Evolutionary conservation across 2,329 filamentous ascomycete genomes (phyloP).

Genomic region (Cadophora sp.): DNA sequence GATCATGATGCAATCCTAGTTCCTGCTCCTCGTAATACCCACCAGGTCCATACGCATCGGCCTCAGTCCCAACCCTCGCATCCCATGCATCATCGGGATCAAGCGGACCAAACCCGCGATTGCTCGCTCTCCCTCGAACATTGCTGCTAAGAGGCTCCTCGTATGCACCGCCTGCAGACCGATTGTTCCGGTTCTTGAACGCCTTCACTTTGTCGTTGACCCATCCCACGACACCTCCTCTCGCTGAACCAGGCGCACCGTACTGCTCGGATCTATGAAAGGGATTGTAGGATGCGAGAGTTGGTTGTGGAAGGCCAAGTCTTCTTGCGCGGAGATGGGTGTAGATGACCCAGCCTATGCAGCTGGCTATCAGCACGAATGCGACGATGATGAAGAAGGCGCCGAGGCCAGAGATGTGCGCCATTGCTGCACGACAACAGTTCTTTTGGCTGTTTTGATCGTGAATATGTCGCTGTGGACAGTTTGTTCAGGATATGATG

Average conservation of each 20-base stretch:
- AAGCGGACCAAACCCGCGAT: constrained; percentile 68
- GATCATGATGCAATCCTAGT: constrained; percentile 58
- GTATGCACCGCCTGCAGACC: constrained; percentile 74
- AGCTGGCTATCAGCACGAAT: constrained; percentile 63
- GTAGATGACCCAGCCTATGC: constrained; percentile 72
- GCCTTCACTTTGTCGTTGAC: constrained; percentile 69
- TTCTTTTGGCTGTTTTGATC: neutral
- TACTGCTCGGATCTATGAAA: constrained; percentile 58
- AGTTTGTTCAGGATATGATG: neutral
- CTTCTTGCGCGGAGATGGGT: constrained; percentile 75
- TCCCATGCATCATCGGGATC: constrained; percentile 91
- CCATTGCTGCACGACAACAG: constrained; percentile 52
- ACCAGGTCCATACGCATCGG: constrained; percentile 64
- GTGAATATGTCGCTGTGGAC: neutral
- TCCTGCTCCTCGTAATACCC: constrained; percentile 82
- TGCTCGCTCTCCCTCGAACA: constrained; percentile 49
- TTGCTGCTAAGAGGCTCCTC: constrained; percentile 59
- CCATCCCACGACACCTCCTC: constrained; percentile 75
- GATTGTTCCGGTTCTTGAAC: constrained; percentile 69
- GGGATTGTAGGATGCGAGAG: constrained; percentile 72
- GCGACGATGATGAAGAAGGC: constrained; percentile 77
- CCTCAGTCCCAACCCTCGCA: constrained; percentile 76
- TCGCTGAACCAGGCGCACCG: constrained; percentile 52
- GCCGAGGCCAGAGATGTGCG: constrained; percentile 66
- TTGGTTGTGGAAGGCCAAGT: constrained; percentile 77